phyloP scores from a whole-genome alignment of 1,284 basidiomycete genomes.

The Rhodotorula sp. region DNA sequence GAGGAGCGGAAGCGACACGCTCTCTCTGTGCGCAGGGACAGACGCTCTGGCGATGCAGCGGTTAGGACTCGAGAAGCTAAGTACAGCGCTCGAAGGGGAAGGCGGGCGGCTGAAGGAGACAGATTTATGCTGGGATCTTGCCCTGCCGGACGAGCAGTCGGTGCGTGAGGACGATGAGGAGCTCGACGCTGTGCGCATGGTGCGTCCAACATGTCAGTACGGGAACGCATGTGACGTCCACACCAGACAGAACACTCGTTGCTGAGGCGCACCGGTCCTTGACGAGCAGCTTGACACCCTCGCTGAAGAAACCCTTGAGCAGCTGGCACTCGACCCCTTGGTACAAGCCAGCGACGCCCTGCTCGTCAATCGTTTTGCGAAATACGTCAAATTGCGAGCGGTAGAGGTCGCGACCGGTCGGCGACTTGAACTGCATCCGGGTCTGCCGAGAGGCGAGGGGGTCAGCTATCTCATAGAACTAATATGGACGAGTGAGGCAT shows the following conservation, averaged over 20 bases:
- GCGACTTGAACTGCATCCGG: constrained; percentile 48
- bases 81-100: too few relatives aligned
- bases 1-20: too few relatives aligned
- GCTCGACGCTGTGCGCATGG: constrained; percentile 1
- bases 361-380: constrained; percentile 59
- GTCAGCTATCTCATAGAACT: too few relatives aligned
- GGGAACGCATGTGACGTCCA: neutral
- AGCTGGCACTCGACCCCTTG: constrained; percentile 81
- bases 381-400: constrained; percentile 41
- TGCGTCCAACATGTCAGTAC: neutral
- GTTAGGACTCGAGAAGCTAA: neutral
- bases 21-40: neutral
- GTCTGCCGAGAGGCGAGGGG: constrained; percentile 46
- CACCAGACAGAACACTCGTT: too few relatives aligned
- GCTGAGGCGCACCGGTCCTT: constrained; percentile 47
- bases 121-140: neutral
- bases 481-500: too few relatives aligned
- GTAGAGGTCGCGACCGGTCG: constrained; percentile 43
- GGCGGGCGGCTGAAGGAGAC: too few relatives aligned
- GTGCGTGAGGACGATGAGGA: constrained; percentile 16
- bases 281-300: constrained; percentile 50
- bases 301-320: constrained; percentile 67
- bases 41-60: neutral
- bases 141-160: neutral
- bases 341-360: constrained; percentile 78